These are phyloP conservation scores for Canavalia ensiformis DNA, from an alignment of 306 rosid genomes.

Conservation along the genomic window DNA sequence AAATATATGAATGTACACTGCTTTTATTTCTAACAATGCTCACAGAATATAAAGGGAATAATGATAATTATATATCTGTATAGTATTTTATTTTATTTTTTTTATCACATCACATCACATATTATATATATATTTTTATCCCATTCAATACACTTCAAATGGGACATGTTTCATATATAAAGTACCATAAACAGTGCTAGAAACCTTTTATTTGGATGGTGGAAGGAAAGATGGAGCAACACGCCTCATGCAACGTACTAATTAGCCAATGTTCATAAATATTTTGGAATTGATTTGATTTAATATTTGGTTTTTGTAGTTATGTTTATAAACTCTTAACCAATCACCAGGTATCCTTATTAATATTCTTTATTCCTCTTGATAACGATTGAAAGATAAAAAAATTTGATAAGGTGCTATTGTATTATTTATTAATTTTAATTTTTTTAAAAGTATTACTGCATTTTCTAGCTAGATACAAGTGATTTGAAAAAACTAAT, in stretches of 20 bases:
- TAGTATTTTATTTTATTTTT: too few relatives aligned
- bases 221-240: neutral
- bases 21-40: neutral
- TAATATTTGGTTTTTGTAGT: constrained; percentile 5
- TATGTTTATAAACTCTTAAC: neutral
- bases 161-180: neutral
- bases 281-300: neutral
- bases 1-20: neutral
- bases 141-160: too few relatives aligned
- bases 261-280: constrained; percentile 16
- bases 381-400: constrained; percentile 11
- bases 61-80: too few relatives aligned
- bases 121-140: too few relatives aligned
- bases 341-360: neutral
- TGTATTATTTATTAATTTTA: neutral
- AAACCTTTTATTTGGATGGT: constrained; percentile 8
- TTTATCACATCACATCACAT: too few relatives aligned
- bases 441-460: neutral
- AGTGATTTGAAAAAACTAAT: neutral
- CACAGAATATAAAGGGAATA: too few relatives aligned
- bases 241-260: constrained; percentile 32
- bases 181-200: neutral
- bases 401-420: neutral
- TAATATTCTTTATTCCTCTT: neutral
- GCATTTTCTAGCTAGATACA: neutral